Percentiles rank a stretch among this genome's conserved stretches.
Evolutionary conservation across 2,329 filamentous ascomycete species (phyloP).

Genomic region (Clarireedia hainanense): DNA sequence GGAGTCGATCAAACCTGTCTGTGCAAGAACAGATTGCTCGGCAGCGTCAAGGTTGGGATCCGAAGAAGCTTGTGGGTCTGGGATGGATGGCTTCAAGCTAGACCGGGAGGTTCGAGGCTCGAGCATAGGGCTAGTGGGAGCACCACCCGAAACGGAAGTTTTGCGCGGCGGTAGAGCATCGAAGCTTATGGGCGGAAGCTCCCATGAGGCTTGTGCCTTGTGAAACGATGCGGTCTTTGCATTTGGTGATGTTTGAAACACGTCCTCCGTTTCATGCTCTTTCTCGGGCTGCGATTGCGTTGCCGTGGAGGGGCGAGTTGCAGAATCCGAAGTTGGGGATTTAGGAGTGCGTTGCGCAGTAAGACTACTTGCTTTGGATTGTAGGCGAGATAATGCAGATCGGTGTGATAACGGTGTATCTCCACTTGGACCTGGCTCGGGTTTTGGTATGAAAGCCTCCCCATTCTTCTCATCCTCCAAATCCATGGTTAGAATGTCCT

Average conservation of each 20-base stretch:
- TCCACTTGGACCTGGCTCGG: slow-evolving; percentile 9
- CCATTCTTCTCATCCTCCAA: slow-evolving; percentile 63
- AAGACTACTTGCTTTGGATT: slow-evolving; percentile 31
- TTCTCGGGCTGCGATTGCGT: slow-evolving; percentile 23
- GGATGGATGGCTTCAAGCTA: slow-evolving; percentile 27
- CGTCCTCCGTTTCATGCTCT: slow-evolving; percentile 36
- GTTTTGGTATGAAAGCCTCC: background rate
- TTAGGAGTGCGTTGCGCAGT: slow-evolving; percentile 32
- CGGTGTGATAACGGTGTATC: slow-evolving; percentile 22
- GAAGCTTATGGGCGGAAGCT: slow-evolving; percentile 33
- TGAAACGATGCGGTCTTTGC: slow-evolving; percentile 34
- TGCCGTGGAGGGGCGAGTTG: slow-evolving; percentile 29
- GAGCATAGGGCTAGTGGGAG: slow-evolving; percentile 26
- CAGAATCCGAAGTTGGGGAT: slow-evolving; percentile 28
- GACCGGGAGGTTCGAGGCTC: slow-evolving; percentile 29
- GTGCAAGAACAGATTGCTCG: slow-evolving; percentile 59
- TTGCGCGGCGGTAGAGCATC: slow-evolving; percentile 33
- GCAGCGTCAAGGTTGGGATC: slow-evolving; percentile 43
- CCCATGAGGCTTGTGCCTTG: slow-evolving; percentile 37
- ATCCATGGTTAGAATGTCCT: slow-evolving; percentile 78
- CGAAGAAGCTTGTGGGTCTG: slow-evolving; percentile 29
- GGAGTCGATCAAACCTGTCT: slow-evolving; percentile 55
- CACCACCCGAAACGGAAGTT: slow-evolving; percentile 36
- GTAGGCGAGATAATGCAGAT: slow-evolving; percentile 28
- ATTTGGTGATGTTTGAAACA: slow-evolving; percentile 43